Evolutionary conservation across 306 rosid species (phyloP), one percentile per base, ranked within the genome.

Genomic region (Vigna reflexopilosa): DNA sequence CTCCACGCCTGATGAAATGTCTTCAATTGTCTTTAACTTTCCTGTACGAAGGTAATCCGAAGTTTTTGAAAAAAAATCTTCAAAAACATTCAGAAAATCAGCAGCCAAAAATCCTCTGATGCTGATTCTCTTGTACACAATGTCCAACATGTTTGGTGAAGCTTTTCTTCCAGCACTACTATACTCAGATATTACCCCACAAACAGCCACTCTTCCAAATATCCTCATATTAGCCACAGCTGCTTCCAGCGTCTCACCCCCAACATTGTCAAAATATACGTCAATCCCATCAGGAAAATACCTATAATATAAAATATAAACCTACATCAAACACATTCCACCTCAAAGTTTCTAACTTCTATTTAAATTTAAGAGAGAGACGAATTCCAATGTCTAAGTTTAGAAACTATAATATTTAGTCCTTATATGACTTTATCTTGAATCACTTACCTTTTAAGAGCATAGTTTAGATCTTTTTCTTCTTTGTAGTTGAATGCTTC

Each of bases 401-500:
- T 2, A 28, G 4, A 2, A 28, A 28, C 30, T 28, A 28, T 2
- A 28, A 28, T 28, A 28, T 28, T 28, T 2, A 28, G 30, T 3
- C 30, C 3, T 69, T 28, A 44, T 28, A 44, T 50, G 3, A 50
- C 12, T 70, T 51, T 9, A 15, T 30, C 4, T 11, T 22, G 7
- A 7, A 69, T 9, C 64, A 19, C 32, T 16, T 9, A 89, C 98
- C 88, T 88, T 81, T 44, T 85, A 68, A 90, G 88, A 15, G 90
- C 63, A n/a, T 89, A 64, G 50, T 85, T 87, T 78, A 93, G 81
- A 76, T 90, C 90, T 3, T 75, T 64, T 68, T 91, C 96, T 62
- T 89, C 90, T 47, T 85, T 93, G 82, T 93, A 90, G 83, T 93
- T 91, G 87, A 93, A 93, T 67, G 96, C 98, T 49, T 90, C 91